Evolutionary conservation across 163 green algal species (phyloP).

Genomic region (Picocystis sp.): DNA sequence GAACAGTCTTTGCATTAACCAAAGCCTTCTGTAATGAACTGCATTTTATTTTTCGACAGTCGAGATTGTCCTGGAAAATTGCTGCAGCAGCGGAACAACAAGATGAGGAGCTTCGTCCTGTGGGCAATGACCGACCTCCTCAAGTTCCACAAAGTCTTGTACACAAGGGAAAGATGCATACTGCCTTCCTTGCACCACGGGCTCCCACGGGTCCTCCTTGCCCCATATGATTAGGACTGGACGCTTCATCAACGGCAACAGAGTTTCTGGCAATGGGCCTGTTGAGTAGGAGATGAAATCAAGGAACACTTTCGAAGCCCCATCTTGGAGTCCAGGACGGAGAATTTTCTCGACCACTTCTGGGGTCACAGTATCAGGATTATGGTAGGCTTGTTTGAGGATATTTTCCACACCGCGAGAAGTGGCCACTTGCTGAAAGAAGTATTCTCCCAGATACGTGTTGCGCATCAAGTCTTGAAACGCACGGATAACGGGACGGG

Average conservation of each 20-base stretch:
- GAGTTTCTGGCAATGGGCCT: conserved; percentile 72
- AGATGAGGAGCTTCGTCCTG: conserved; percentile 61
- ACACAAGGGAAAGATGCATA: conserved; percentile 47
- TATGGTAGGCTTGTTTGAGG: conserved; percentile 18
- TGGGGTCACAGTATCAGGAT: conserved; percentile 53
- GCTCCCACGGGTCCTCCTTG: conserved; percentile 83
- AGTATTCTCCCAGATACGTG: conserved; percentile 47
- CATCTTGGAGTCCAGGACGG: conserved; percentile 52
- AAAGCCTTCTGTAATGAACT: too few species aligned
- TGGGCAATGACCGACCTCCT: conserved; percentile 35
- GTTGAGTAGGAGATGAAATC: conserved; percentile 89
- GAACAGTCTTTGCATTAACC: too few species aligned
- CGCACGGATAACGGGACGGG: conserved; percentile 48
- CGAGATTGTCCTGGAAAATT: conserved; percentile 20
- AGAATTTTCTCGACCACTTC: conserved; percentile 89
- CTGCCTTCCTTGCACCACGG: conserved; percentile 36
- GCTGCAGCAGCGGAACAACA: conserved; percentile 64
- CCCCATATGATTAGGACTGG: conserved; percentile 76
- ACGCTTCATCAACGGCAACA: conserved; percentile 29
- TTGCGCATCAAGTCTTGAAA: conserved; percentile 65
- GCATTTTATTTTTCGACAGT: too few species aligned
- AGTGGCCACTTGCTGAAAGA: conserved; percentile 44
- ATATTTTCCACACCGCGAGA: conserved; percentile 4
- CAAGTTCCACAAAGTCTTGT: conserved; percentile 49
- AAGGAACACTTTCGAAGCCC: conserved; percentile 82